Percentiles rank a stretch among this genome's conserved stretches.
Conservation (phyloP, 306 rosid genomes). For the Sphenostylis stenocarpa region DNA sequence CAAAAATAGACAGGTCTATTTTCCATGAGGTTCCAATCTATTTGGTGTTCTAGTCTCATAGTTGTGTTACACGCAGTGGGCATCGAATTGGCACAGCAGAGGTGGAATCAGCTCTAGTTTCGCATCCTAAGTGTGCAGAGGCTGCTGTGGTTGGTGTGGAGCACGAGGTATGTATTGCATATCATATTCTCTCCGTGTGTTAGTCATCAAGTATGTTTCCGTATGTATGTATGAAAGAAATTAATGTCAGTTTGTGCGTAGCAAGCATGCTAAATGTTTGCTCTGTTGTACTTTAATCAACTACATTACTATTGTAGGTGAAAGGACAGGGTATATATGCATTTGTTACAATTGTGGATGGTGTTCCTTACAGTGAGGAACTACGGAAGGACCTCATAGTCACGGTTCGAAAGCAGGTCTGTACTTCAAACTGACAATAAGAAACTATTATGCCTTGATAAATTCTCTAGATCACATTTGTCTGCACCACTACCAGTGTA, state of each 20-base stretch:
- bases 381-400: constrained; percentile 79
- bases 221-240: not conserved
- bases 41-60: constrained; percentile 22
- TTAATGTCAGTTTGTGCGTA: constrained; percentile 11
- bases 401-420: constrained; percentile 82
- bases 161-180: constrained; percentile 68
- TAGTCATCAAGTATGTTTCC: not conserved
- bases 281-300: constrained; percentile 27
- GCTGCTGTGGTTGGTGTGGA: constrained; percentile 99
- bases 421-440: constrained; percentile 11
- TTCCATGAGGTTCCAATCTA: constrained; percentile 4
- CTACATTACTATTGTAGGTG: constrained; percentile 54
- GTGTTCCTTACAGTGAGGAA: constrained; percentile 88
- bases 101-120: constrained; percentile 96
- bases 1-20: not conserved
- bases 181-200: constrained; percentile 8
- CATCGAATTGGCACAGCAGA: constrained; percentile 99
- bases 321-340: constrained; percentile 98
- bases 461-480: not conserved
- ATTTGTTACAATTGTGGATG: constrained; percentile 84
- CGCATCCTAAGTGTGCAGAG: constrained; percentile 92
- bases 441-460: constrained; percentile 3
- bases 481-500: not conserved
- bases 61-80: constrained; percentile 60
- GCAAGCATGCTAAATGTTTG: constrained; percentile 11